phyloP scores from a whole-genome alignment of 192 early-diverging fungal species.

The Irineochytrium annulatum region DNA sequence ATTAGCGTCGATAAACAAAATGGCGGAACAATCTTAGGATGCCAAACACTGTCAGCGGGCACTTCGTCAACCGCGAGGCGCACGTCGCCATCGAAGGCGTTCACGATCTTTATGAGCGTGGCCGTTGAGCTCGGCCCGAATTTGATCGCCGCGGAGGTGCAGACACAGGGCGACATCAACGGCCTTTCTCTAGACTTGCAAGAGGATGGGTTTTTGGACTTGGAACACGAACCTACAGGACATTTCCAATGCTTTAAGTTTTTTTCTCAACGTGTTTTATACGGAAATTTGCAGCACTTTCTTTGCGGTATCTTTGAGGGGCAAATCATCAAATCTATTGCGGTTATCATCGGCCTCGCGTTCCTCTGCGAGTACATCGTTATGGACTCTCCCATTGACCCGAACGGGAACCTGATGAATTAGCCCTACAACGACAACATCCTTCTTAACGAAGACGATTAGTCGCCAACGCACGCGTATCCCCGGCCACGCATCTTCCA shows the following conservation, averaged over 20 bases:
- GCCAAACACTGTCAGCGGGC: neutral
- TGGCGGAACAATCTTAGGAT: neutral
- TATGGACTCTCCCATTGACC: constrained; percentile 55
- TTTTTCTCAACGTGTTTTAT: neutral
- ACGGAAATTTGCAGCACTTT: constrained; percentile 12
- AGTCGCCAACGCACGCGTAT: too few species aligned
- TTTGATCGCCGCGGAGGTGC: constrained; percentile 28
- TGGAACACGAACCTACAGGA: neutral
- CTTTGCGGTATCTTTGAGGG: constrained; percentile 69
- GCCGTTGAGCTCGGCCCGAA: constrained; percentile 21
- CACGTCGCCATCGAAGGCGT: too few species aligned
- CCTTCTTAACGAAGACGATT: too few species aligned
- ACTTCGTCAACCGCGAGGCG: too few species aligned
- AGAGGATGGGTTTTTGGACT: too few species aligned
- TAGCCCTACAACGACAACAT: too few species aligned
- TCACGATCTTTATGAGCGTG: constrained; percentile 36
- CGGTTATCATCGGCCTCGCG: constrained; percentile 73
- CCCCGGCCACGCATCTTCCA: too few species aligned
- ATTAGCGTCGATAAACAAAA: neutral
- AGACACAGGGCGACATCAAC: constrained; percentile 39
- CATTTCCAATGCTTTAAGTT: neutral
- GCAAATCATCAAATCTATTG: constrained; percentile 69
- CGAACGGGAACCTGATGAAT: constrained; percentile 32
- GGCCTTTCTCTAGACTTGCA: too few species aligned
- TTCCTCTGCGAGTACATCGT: constrained; percentile 87